These are phyloP conservation scores for Ostreobium quekettii DNA, from an alignment of 139 green algal genomes.

Conservation along the genomic window DNA sequence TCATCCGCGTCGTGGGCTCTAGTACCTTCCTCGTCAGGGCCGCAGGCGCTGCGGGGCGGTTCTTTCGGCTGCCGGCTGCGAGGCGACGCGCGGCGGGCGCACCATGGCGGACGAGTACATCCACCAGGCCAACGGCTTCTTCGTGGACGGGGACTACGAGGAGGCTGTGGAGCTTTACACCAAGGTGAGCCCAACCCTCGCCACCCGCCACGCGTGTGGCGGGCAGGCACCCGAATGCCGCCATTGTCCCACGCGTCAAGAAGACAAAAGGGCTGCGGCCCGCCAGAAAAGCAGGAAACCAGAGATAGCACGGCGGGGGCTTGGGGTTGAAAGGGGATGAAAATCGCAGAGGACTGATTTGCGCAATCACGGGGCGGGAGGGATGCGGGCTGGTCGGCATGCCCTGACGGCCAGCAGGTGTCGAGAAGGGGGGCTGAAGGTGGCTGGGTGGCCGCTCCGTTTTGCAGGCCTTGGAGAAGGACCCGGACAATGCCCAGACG, in stretches of 20 bases:
- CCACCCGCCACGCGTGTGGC: background rate
- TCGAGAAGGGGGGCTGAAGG: background rate
- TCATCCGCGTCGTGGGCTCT: too few relatives aligned
- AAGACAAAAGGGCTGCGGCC: background rate
- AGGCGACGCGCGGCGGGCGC: too few relatives aligned
- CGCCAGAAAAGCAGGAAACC: background rate
- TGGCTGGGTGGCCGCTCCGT: background rate
- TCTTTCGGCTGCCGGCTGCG: too few relatives aligned
- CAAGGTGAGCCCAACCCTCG: conserved; percentile 23
- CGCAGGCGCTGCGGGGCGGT: too few relatives aligned
- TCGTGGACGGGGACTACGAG: conserved; percentile 50
- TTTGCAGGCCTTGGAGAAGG: conserved; percentile 5
- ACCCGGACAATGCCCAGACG: conserved; percentile 20
- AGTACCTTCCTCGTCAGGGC: too few relatives aligned
- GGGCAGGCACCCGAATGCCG: background rate
- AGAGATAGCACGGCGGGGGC: too few relatives aligned
- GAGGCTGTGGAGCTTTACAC: conserved; percentile 36
- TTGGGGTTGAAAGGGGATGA: background rate
- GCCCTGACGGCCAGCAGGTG: background rate
- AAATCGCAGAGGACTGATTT: background rate
- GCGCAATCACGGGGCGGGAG: too few relatives aligned
- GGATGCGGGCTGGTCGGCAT: background rate
- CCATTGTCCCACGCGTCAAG: background rate
- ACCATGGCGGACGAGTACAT: conserved; percentile 23
- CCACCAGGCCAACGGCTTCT: conserved; percentile 28